Conservation (phyloP, 2,329 filamentous ascomycete genomes). For the Penicillium aurantiogriseum region DNA sequence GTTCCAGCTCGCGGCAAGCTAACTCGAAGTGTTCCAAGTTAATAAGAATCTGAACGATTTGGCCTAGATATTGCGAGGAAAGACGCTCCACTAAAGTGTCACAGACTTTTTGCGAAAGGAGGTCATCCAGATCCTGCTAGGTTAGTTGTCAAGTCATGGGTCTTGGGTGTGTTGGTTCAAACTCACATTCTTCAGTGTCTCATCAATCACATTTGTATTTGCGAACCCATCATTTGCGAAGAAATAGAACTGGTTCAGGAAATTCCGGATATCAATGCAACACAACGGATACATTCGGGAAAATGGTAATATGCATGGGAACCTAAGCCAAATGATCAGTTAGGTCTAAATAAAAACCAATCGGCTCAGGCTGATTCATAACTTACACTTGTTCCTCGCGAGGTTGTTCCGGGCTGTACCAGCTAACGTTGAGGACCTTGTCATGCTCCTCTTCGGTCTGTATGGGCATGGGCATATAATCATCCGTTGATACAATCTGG, state of each 20-base stretch:
- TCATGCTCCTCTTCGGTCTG: constrained; percentile 87
- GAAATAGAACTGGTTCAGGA: constrained; percentile 96
- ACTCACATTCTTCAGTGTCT: constrained; percentile 73
- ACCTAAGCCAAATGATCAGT: constrained; percentile 50
- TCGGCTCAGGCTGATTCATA: not conserved
- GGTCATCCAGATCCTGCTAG: constrained; percentile 77
- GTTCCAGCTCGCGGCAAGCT: constrained; percentile 85
- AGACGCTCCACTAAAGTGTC: constrained; percentile 83
- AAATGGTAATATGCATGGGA: constrained; percentile 93
- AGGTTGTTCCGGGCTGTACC: constrained; percentile 84
- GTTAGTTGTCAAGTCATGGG: constrained; percentile 12
- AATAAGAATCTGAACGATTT: constrained; percentile 97
- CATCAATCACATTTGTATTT: constrained; percentile 83
- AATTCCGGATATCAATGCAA: constrained; percentile 97
- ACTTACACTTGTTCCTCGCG: constrained; percentile 71
- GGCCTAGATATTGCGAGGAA: constrained; percentile 88
- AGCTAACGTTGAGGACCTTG: constrained; percentile 92
- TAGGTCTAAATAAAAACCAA: not conserved
- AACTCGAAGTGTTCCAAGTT: constrained; percentile 96
- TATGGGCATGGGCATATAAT: constrained; percentile 99
- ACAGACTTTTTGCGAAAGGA: constrained; percentile 91
- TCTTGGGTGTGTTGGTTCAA: not conserved
- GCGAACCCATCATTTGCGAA: constrained; percentile 97
- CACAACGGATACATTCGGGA: constrained; percentile 99
- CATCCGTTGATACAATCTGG: constrained; percentile 77